Conservation (phyloP, 768 basidiomycete species). For the Zangia roseola region DNA sequence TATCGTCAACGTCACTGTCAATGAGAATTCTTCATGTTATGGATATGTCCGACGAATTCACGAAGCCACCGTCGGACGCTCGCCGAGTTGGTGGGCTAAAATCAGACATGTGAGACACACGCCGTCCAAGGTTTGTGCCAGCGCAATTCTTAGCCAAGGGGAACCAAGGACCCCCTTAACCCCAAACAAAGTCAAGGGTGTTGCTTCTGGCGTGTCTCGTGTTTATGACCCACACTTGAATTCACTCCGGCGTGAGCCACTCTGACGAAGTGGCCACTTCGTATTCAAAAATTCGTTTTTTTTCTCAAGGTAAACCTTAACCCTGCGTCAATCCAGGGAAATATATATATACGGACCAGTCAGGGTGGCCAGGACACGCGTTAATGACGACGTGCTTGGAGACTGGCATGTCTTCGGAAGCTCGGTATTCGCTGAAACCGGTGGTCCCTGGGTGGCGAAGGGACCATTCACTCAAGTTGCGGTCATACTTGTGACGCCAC, state of each 20-base stretch:
- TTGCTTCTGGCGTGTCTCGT: conserved; percentile 34
- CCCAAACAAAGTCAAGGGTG: conserved; percentile 21
- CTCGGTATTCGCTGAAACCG: conserved; percentile 15
- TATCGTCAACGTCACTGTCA: too few species aligned
- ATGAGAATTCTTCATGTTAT: too few species aligned
- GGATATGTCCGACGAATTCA: too few species aligned
- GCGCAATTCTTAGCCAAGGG: neutral
- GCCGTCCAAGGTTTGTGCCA: too few species aligned
- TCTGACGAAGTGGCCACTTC: too few species aligned
- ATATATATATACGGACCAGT: neutral
- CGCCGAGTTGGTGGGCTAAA: too few species aligned
- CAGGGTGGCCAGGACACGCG: conserved; percentile 19
- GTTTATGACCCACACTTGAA: conserved; percentile 2
- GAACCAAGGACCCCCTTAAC: conserved; percentile 14
- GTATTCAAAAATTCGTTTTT: conserved; percentile 5
- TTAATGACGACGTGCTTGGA: conserved; percentile 10
- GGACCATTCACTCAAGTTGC: neutral
- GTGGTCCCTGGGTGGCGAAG: conserved; percentile 26
- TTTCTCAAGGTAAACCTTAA: conserved; percentile 23
- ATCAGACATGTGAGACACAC: too few species aligned
- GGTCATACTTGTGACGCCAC: too few species aligned
- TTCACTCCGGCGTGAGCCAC: too few species aligned
- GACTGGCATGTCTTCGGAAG: conserved; percentile 7
- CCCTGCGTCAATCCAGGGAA: conserved; percentile 15
- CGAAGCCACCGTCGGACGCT: too few species aligned